Evolutionary conservation across 495 filamentous ascomycete species (phyloP).

Genomic region (Talaromyces proteolyticus): DNA sequence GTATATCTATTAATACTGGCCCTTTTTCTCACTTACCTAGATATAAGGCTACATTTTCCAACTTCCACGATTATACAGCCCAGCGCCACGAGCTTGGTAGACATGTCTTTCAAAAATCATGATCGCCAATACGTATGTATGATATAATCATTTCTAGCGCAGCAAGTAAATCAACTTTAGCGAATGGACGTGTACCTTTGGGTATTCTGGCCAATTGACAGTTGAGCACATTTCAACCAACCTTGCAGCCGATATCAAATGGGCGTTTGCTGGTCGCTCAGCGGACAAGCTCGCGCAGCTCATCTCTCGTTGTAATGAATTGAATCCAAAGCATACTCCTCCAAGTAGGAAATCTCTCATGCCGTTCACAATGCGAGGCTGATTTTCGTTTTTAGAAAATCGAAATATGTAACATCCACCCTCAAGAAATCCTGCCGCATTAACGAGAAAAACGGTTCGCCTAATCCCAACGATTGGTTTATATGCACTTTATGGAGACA

Average conservation of each 20-base stretch:
- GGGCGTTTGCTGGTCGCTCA: slow-evolving; percentile 78
- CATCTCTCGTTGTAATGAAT: slow-evolving; percentile 41
- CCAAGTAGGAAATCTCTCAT: slow-evolving; percentile 27
- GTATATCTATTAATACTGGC: no score
- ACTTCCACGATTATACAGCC: no score
- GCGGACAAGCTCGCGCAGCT: slow-evolving; percentile 54
- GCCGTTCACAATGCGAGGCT: not conserved
- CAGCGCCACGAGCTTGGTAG: no score
- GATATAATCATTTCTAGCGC: no score
- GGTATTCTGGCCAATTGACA: slow-evolving; percentile 66
- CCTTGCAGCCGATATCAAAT: slow-evolving; percentile 63
- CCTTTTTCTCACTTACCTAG: no score
- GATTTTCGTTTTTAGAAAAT: slow-evolving; percentile 35
- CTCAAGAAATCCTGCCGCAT: slow-evolving; percentile 42
- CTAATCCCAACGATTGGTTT: slow-evolving; percentile 73
- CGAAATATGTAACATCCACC: slow-evolving; percentile 50
- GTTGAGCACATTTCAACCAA: slow-evolving; percentile 58
- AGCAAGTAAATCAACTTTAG: no score
- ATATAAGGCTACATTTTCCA: no score
- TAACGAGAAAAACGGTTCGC: slow-evolving; percentile 61
- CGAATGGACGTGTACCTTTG: no score
- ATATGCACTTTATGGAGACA: slow-evolving; percentile 60
- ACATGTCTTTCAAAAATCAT: no score
- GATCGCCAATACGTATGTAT: no score
- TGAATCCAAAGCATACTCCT: slow-evolving; percentile 56